Evolutionary conservation across 2,329 filamentous ascomycete genomes (phyloP).

Genomic region (Stemphylium beticola): DNA sequence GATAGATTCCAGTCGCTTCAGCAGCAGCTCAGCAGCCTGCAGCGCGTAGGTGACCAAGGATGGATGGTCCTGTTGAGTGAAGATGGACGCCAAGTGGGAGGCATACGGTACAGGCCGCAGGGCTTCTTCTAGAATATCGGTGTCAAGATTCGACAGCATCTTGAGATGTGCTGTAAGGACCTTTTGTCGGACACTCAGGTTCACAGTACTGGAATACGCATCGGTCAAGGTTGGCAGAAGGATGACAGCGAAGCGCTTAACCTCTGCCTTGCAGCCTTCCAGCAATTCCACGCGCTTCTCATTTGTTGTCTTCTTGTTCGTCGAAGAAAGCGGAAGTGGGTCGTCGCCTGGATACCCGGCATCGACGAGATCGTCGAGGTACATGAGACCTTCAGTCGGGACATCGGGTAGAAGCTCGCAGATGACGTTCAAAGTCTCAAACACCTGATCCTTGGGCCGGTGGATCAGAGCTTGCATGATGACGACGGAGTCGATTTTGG

Average conservation of each 20-base stretch:
- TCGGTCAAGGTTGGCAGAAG: constrained; percentile 94
- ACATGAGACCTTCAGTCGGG: constrained; percentile 62
- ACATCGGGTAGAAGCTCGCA: constrained; percentile 88
- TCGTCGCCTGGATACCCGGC: constrained; percentile 57
- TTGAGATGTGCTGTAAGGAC: constrained; percentile 95
- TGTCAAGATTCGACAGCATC: constrained; percentile 96
- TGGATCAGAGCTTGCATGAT: constrained; percentile 99
- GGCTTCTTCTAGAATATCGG: constrained; percentile 81
- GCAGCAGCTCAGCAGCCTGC: constrained; percentile 85
- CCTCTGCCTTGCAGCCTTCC: constrained; percentile 80
- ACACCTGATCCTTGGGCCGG: constrained; percentile 91
- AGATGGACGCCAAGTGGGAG: constrained; percentile 91
- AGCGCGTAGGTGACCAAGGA: constrained; percentile 85
- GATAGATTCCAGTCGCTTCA: constrained; percentile 81
- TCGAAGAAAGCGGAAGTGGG: constrained; percentile 51
- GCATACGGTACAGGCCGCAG: constrained; percentile 89
- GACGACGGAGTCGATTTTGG: constrained; percentile 92
- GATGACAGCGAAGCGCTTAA: constrained; percentile 90
- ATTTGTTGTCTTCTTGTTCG: constrained; percentile 65
- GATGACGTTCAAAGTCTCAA: constrained; percentile 95
- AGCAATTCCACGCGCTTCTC: constrained; percentile 84
- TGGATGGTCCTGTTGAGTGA: constrained; percentile 93
- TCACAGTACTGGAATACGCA: constrained; percentile 97
- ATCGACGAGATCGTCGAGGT: constrained; percentile 58
- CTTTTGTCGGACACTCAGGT: constrained; percentile 91